Base-by-base conservation (phyloP, 2,329 filamentous ascomycete species). In the Aspergillus tanneri region DNA sequence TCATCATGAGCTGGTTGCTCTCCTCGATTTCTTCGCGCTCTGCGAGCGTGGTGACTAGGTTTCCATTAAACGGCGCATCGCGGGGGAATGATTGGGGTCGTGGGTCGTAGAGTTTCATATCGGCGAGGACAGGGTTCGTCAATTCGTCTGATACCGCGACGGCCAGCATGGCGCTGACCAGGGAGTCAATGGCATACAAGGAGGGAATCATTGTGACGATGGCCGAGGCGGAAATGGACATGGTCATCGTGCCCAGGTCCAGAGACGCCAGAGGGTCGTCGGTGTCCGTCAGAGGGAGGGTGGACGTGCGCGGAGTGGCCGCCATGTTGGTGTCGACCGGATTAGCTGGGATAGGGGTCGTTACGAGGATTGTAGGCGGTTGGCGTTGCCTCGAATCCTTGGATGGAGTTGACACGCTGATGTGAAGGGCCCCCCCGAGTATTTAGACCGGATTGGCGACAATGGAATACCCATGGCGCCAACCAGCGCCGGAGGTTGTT, bases 111-210 rank as follows among this genome's bases (percentile, higher is more conserved):
- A 70, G 50, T 4, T 58, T 51, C 62, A 73, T 72, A 23, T 65
- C 62, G 4, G 63, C 66, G 3, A 76, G 54, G 5, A 72, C 60
- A 0, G 62, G 62, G 21, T 68, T 73, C 1, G 68, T 73, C 10
- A 59, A 54, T 45, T 71, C 62, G 41, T 77, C 74, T 1, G 72
- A 69, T 43, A 74, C 64, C 1, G 72, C 72, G 12, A 76, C 69
- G 2, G 72, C 67, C 14, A 78, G 57, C 6, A 77, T 63, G 4
- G 74, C 70, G 2, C 72, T 69, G 36, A 78, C 60, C 10, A 77
- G 57, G 4, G 73, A 72, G 52, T 78, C 75, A 27, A 77, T 71
- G 6, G 72, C 70, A 49, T 77, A 77, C 23, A 76, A 56, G 5
- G 72, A 75, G 1, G 72, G 72, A 7, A 77, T 69, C 0, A 66